A percentile compares a stretch with the other conserved stretches of the same genome.
Evolutionary conservation across 257 asterid genomes (phyloP).

Genomic region (Solanum piurae): DNA sequence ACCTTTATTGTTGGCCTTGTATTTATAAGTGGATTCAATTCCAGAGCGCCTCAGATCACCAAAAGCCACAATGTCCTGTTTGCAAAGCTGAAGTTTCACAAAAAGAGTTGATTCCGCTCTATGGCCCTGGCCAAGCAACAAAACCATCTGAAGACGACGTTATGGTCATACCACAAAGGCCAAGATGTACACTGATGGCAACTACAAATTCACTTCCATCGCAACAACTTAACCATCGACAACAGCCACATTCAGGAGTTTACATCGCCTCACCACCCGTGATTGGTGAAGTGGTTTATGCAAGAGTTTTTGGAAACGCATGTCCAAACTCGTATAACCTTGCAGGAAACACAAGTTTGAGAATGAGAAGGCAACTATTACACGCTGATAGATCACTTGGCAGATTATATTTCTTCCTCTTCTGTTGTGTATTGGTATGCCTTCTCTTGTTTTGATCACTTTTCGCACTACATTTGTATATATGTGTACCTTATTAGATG

Average conservation of each 20-base stretch:
- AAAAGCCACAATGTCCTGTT: slow-evolving; percentile 57
- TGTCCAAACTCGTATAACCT: slow-evolving; percentile 41
- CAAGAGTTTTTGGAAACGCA: slow-evolving; percentile 38
- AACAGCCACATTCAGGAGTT: neutral
- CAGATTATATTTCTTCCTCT: slow-evolving; percentile 46
- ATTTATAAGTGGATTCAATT: slow-evolving; percentile 60
- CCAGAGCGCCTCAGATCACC: slow-evolving; percentile 10
- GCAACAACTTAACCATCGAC: slow-evolving; percentile 21
- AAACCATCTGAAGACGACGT: slow-evolving; percentile 18
- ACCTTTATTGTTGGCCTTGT: slow-evolving; percentile 87
- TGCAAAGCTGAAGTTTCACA: slow-evolving; percentile 53
- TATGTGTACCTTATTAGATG: neutral
- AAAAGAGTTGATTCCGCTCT: slow-evolving; percentile 56
- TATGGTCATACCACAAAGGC: slow-evolving; percentile 42
- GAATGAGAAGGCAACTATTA: slow-evolving; percentile 37
- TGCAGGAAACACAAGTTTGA: slow-evolving; percentile 26
- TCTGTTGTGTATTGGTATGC: slow-evolving; percentile 45
- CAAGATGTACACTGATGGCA: slow-evolving; percentile 8
- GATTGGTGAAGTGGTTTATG: slow-evolving; percentile 49
- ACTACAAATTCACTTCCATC: slow-evolving; percentile 5
- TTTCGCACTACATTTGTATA: neutral
- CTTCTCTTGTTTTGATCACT: slow-evolving; percentile 37
- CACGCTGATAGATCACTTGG: slow-evolving; percentile 48
- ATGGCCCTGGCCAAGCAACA: slow-evolving; percentile 40
- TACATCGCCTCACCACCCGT: slow-evolving; percentile 8